Evolutionary conservation across 2,329 filamentous ascomycete genomes (phyloP).

Genomic region (Verticillium nonalfalfae): DNA sequence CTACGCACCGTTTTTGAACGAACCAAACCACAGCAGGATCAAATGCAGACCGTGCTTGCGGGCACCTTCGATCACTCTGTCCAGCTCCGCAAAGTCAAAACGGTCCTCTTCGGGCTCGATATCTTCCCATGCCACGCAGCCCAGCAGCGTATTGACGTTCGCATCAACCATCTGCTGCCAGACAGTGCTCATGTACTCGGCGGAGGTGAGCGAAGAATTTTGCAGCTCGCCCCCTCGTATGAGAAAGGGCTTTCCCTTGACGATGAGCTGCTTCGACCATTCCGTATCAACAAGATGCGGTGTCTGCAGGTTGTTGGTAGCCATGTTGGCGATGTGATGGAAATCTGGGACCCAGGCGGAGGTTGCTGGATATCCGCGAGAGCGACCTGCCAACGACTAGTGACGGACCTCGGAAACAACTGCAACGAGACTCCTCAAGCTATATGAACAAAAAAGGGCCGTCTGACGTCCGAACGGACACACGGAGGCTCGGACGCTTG

Average conservation of each 20-base stretch:
- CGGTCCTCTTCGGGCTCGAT: constrained; percentile 21
- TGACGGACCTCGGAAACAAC: background rate
- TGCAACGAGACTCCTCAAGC: background rate
- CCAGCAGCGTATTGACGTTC: constrained; percentile 23
- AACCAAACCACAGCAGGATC: constrained; percentile 22
- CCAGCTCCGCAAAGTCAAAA: constrained; percentile 20
- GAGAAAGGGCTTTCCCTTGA: constrained; percentile 21
- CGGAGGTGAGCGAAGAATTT: constrained; percentile 21
- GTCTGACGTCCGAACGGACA: background rate
- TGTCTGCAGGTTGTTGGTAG: background rate
- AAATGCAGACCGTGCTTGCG: constrained; percentile 16
- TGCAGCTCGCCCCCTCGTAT: constrained; percentile 23
- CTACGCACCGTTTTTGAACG: constrained; percentile 20
- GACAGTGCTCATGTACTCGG: constrained; percentile 19
- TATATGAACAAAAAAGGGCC: background rate
- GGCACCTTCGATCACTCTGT: constrained; percentile 17
- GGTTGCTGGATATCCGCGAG: too few relatives aligned
- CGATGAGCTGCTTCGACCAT: constrained; percentile 20
- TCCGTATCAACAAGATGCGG: constrained; percentile 1
- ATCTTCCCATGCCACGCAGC: constrained; percentile 23
- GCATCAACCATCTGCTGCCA: constrained; percentile 18
- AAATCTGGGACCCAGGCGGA: background rate
- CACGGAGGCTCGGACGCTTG: background rate
- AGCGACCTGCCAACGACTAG: background rate
- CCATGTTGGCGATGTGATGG: background rate